These are phyloP conservation scores for Meyerozyma guilliermondii DNA, from an alignment of 1,139 yeast species.

Conservation along the genomic window DNA sequence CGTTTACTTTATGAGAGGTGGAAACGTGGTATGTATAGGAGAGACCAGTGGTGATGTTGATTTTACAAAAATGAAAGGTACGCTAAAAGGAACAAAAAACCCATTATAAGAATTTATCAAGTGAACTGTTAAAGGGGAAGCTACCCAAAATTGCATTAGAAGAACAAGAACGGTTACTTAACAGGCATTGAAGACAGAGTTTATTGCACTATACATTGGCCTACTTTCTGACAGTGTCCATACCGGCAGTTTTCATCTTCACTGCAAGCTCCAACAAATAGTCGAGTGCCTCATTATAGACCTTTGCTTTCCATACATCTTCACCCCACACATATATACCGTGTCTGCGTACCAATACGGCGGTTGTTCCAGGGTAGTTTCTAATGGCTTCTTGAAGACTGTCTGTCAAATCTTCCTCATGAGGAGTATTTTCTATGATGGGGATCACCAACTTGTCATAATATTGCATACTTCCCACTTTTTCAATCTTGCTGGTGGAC, in stretches of 20 bases:
- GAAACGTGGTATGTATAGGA: constrained; percentile 74
- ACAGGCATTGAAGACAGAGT: not conserved
- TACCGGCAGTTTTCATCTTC: constrained; percentile 64
- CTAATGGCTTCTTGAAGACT: constrained; percentile 58
- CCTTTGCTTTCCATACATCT: constrained; percentile 86
- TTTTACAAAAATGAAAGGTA: constrained; percentile 50
- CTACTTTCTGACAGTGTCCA: constrained; percentile 34
- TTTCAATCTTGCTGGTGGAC: constrained; percentile 43
- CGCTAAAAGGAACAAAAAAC: constrained; percentile 39
- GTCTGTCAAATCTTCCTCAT: constrained; percentile 79
- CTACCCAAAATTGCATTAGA: no score
- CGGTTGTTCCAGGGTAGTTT: constrained; percentile 72
- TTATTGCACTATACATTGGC: not conserved
- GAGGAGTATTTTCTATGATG: constrained; percentile 85
- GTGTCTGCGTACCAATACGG: constrained; percentile 87
- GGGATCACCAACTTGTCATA: constrained; percentile 79
- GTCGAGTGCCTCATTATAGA: constrained; percentile 89
- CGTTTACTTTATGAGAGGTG: constrained; percentile 72
- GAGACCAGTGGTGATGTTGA: constrained; percentile 57
- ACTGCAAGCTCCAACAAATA: constrained; percentile 81
- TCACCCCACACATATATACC: constrained; percentile 97
- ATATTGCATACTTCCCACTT: constrained; percentile 64
- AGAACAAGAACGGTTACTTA: no score
- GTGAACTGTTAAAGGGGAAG: no score
- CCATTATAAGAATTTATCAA: constrained; percentile 20